Evolutionary conservation across 2,329 filamentous ascomycete genomes (phyloP), one percentile per base, ranked within the genome.

Genomic region (Phaeosphaeriaceae sp.): DNA sequence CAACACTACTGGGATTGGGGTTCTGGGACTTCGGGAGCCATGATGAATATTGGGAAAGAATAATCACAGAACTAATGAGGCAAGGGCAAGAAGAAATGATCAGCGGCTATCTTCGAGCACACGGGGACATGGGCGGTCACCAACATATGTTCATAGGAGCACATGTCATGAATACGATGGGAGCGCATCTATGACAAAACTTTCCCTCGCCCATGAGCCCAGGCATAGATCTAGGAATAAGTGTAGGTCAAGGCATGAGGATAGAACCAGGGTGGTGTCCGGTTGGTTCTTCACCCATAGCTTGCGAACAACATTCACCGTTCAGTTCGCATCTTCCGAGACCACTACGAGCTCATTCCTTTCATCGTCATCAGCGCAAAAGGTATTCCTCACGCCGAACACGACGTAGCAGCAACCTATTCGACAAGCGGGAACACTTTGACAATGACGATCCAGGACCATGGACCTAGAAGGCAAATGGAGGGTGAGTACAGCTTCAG

Each of bases 391-490:
- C n/a, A n/a, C n/a, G n/a, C n/a, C n/a, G n/a, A n/a, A n/a, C n/a
- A n/a, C n/a, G n/a, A n/a, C n/a, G n/a, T n/a, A n/a, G n/a, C n/a
- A n/a, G n/a, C n/a, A n/a, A n/a, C n/a, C 17, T 56, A 42, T 38
- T 33, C 33, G 34, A 48, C n/a, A 34, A 55, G n/a, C n/a, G n/a
- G n/a, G n/a, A n/a, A n/a, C n/a, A n/a, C 46, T 47, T 56, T 30
- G 52, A 56, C 13, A 56, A 48, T 26, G 38, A 54, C 41, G 52
- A 57, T n/a, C n/a, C n/a, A n/a, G n/a, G n/a, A n/a, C n/a, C n/a
- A n/a, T n/a, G n/a, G n/a, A n/a, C n/a, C 16, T n/a, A 9, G 32
- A 8, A 6, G 42, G 8, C 20, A 17, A 28, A 18, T n/a, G 15
- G 37, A 16, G 15, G 6, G 21, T n/a, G 12, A 13, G 12, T 18